These are phyloP conservation scores for Tricholoma flavovirens DNA, from an alignment of 768 basidiomycete species.

Conservation along the genomic window DNA sequence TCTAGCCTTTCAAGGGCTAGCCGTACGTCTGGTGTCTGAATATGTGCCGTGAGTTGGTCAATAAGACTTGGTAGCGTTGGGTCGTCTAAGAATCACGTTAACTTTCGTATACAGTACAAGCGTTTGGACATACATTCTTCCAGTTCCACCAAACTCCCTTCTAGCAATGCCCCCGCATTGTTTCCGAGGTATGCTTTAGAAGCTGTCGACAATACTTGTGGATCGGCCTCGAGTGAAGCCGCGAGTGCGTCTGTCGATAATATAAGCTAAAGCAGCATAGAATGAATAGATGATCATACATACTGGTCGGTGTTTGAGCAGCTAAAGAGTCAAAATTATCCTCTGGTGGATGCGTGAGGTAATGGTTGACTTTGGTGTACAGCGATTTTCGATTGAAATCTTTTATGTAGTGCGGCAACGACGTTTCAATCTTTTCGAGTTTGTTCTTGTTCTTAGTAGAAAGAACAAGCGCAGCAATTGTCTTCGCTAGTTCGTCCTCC, in stretches of 20 bases:
- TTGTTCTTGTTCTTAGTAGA: constrained; percentile 8
- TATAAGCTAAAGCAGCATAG: background rate
- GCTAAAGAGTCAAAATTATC: constrained; percentile 9
- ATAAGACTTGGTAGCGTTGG: background rate
- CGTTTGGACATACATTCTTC: background rate
- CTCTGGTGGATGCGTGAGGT: constrained; percentile 9
- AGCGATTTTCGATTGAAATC: constrained; percentile 1
- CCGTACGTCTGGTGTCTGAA: background rate
- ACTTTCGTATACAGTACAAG: background rate
- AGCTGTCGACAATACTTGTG: background rate
- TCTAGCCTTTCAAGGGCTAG: background rate
- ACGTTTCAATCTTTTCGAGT: constrained; percentile 1
- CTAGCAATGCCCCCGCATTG: background rate
- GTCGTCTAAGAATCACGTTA: constrained; percentile 1
- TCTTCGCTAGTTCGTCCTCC: constrained; percentile 16
- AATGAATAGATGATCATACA: background rate
- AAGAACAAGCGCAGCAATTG: constrained; percentile 13
- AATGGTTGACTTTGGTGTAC: constrained; percentile 6
- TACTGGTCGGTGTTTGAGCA: background rate
- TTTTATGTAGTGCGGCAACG: constrained; percentile 1
- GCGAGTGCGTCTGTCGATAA: background rate
- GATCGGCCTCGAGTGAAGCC: background rate
- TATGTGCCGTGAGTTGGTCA: constrained; percentile 4
- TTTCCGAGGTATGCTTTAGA: background rate
- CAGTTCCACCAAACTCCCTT: background rate